Evolutionary conservation across 2,329 filamentous ascomycete species (phyloP), one percentile per base, ranked within the genome.

Genomic region (Alternaria angustiovoidea): DNA sequence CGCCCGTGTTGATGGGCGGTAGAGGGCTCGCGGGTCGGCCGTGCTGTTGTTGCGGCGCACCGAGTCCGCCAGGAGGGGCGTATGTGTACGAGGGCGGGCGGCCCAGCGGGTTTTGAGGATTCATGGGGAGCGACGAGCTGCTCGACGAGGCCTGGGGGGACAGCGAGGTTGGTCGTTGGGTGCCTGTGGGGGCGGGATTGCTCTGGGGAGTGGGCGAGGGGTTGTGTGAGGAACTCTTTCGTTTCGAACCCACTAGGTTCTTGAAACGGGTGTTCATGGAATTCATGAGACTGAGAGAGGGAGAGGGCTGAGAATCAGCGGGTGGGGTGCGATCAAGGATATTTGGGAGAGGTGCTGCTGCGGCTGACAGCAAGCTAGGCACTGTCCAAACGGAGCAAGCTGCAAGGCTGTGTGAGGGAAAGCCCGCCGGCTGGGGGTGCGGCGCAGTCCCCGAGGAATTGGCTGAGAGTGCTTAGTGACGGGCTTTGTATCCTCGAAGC

Each of bases 181-280:
- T 39, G 67, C 77, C 73, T 59, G 79, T 75, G 67, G 76, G 78
- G 63, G 76, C 76, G 65, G 70, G 74, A 67, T 65, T 75, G 64
- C 73, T 66, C 53, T 67, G 67, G 20, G 74, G 72, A 59, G 70
- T 57, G 63, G 76, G 71, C 53, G 75, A 72, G 57, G 78, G 78
- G 77, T 79, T 83, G 78, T 83, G 84, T 70, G 84, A 84, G 62
- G 89, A 90, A 59, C 72, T 74, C 84, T 89, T 91, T 81, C 91
- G 89, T 87, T 91, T 92, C 82, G 89, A 90, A 85, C 92, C 91
- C 82, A 91, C 89, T 83, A 93, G 86, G 85, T 87, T 87, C 85
- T 91, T 91, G 80, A 92, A 88, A 81, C 90, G 88, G 79, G 88
- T 87, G 85, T 91, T 92, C 87, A 91, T 87, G 85, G 88, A 91